A percentile compares a stretch with the other conserved stretches of the same genome.
phyloP scores from a whole-genome alignment of 768 basidiomycete genomes.

The Cystofilobasidium macerans region DNA sequence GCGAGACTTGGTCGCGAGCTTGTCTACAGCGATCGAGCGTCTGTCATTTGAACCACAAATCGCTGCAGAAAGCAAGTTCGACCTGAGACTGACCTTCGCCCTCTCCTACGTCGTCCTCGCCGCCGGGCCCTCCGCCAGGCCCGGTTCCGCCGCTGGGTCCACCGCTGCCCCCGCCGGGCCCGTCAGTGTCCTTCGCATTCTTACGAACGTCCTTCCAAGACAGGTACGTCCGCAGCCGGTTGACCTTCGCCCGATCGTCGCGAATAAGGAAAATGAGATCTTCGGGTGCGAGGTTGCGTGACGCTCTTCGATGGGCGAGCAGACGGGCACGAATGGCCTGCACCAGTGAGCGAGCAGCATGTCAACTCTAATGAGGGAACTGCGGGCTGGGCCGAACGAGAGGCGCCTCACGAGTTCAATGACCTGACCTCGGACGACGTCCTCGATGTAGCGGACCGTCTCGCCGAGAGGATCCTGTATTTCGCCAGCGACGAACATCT shows the following conservation, averaged over 20 bases:
- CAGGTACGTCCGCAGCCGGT: slow-evolving; percentile 79
- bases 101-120: slow-evolving; percentile 7
- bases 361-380: too few species aligned
- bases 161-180: slow-evolving; percentile 64
- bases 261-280: slow-evolving; percentile 95
- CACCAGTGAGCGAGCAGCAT: neutral
- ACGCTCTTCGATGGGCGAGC: slow-evolving; percentile 67
- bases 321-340: slow-evolving; percentile 79
- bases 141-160: slow-evolving; percentile 48
- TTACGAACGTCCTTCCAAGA: slow-evolving; percentile 97
- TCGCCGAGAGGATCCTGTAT: slow-evolving; percentile 79
- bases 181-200: slow-evolving; percentile 81
- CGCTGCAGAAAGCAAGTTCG: neutral
- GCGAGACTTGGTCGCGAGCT: slow-evolving; percentile 52
- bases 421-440: slow-evolving; percentile 79
- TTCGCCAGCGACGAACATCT: slow-evolving; percentile 98
- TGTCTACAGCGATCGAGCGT: slow-evolving; percentile 36
- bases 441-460: slow-evolving; percentile 87
- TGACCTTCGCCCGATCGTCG: slow-evolving; percentile 86
- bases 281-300: slow-evolving; percentile 77
- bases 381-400: too few species aligned
- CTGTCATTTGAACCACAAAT: neutral
- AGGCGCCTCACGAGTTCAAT: slow-evolving; percentile 80
- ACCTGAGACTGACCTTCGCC: neutral
- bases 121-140: neutral